phyloP scores from a whole-genome alignment of 805 yeast species.

The fission yeast (Schizosaccharomyces pombe) region DNA sequence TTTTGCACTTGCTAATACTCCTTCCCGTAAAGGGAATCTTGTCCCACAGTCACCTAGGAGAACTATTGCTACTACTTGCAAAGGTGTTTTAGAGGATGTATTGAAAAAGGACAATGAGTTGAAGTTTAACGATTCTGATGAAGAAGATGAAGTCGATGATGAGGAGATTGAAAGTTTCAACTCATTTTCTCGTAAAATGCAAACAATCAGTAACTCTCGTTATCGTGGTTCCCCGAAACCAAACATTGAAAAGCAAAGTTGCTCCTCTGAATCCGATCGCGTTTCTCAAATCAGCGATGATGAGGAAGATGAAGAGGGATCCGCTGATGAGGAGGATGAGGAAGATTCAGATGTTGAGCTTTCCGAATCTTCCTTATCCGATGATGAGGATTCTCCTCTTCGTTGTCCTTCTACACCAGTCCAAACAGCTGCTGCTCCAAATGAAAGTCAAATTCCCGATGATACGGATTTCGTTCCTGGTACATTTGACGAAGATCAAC shows the following conservation, averaged over 20 bases:
- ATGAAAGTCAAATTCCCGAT: slow-evolving; percentile 11
- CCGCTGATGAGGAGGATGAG: slow-evolving; percentile 6
- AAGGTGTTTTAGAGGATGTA: neutral
- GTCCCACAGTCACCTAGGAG: too few relatives aligned
- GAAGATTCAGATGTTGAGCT: slow-evolving; percentile 7
- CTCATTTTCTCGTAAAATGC: neutral
- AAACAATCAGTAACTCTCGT: neutral
- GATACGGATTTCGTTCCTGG: slow-evolving; percentile 13
- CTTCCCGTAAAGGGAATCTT: too few relatives aligned
- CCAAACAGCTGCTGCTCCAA: slow-evolving; percentile 11
- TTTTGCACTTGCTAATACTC: too few relatives aligned
- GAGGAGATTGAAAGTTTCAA: neutral
- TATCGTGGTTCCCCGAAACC: neutral
- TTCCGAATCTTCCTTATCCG: neutral
- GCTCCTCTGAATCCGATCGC: neutral
- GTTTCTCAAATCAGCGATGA: neutral
- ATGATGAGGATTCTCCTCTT: neutral
- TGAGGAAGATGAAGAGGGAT: neutral
- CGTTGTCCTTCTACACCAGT: neutral
- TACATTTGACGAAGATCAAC: slow-evolving; percentile 12
- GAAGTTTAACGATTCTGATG: neutral
- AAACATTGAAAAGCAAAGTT: neutral
- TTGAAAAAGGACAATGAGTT: neutral
- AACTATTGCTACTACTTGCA: neutral
- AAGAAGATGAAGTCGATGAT: neutral